Conservation (phyloP, 2,329 filamentous ascomycete species). For the Phialophora verrucosa region DNA sequence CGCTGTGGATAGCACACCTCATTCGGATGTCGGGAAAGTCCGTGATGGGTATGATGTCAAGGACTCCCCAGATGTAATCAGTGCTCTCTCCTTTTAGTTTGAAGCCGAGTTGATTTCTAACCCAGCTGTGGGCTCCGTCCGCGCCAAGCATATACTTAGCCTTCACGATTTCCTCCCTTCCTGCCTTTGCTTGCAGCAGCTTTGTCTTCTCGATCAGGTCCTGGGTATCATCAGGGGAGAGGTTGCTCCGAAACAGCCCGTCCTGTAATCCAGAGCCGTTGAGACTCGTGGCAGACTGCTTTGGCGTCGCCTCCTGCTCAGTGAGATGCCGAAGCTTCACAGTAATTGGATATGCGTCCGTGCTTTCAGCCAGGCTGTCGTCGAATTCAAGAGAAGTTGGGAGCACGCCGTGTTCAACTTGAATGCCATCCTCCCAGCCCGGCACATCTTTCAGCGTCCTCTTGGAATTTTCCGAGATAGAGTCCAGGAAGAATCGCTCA, state of each 20-base stretch:
- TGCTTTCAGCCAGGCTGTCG: slow-evolving; percentile 59
- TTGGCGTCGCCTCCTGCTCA: slow-evolving; percentile 63
- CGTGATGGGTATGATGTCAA: slow-evolving; percentile 60
- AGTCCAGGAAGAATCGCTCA: slow-evolving; percentile 69
- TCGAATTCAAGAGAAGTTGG: slow-evolving; percentile 49
- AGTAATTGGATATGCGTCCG: slow-evolving; percentile 64
- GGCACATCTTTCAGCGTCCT: slow-evolving; percentile 34
- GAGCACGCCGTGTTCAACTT: slow-evolving; percentile 65
- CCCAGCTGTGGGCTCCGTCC: slow-evolving; percentile 72
- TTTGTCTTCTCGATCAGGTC: slow-evolving; percentile 53
- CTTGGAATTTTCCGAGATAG: slow-evolving; percentile 52
- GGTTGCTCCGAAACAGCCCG: slow-evolving; percentile 66
- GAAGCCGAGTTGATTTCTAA: slow-evolving; percentile 63
- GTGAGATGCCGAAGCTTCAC: slow-evolving; percentile 63
- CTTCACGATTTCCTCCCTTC: slow-evolving; percentile 25
- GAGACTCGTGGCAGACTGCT: slow-evolving; percentile 47
- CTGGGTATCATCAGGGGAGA: slow-evolving; percentile 63
- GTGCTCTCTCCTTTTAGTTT: slow-evolving; percentile 62
- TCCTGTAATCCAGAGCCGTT: slow-evolving; percentile 49
- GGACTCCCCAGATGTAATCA: slow-evolving; percentile 54
- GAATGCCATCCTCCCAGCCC: slow-evolving; percentile 41
- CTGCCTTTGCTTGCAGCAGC: slow-evolving; percentile 57
- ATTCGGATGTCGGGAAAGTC: slow-evolving; percentile 67
- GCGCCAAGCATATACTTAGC: slow-evolving; percentile 64
- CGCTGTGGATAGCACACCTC: slow-evolving; percentile 64